Base-by-base conservation (phyloP, 805 yeast genomes). In the Candida sithepensis region DNA sequence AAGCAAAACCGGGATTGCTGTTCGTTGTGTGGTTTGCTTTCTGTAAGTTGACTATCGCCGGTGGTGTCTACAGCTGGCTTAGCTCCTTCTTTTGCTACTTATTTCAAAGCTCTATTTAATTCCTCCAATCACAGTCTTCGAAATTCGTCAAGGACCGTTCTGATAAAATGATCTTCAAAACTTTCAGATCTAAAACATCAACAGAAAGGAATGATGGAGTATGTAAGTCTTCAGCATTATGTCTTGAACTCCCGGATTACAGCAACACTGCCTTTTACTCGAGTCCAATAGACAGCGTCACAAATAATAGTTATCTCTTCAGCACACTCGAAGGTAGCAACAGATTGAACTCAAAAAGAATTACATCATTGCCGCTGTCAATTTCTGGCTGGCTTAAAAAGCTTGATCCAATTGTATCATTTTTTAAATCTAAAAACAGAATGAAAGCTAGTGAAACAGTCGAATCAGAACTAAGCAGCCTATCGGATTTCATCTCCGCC, bases 401-500 rank as follows among this genome's bases (percentile, higher is more conserved):
- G 14, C 14, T 30, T 4, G 14, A 30, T 30, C 16, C 34, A 14
- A 7, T 30, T 5, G 14, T 12, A 7, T 30, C 34, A 4, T 14
- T 30, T 5, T 30, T 30, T 30, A 30, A 14, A 30, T 5, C 14
- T 6, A 30, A 30, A 30, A 9, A 30, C 16, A 30, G 23, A 36
- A 14, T n/a, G 14, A 21, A 39, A 39, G 22, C 16, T 3, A 4
- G 26, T 12, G 33, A 42, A 30, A 4, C 34, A 42, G 41, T 5
- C 30, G 41, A 42, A 3, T 43, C 22, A 20, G 46, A 41, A 8
- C 20, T 23, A 16, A 46, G 22, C 16, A 39, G 42, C 28, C 19
- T 34, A n/a, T n/a, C n/a, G n/a, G 38, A 12, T 6, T 12, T 26
- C 8, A 16, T 33, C 5, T 21, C 44, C 2, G 46, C 36, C 8